Evolutionary conservation across 495 filamentous ascomycete genomes (phyloP), one percentile per base, ranked within the genome.

Genomic region (Bathelium albidoporum): DNA sequence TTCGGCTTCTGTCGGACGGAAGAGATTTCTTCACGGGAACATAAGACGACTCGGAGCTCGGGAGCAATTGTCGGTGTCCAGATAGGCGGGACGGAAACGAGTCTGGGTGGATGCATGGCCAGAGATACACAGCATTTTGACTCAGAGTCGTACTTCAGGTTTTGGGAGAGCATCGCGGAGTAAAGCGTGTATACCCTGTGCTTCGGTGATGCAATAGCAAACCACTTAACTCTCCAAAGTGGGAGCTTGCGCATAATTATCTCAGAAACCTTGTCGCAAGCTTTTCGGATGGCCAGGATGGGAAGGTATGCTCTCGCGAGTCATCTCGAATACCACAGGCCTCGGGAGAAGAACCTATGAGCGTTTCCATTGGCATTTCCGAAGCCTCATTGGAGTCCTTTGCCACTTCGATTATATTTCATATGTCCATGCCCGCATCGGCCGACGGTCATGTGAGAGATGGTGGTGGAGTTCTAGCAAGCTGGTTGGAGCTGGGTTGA

Each of bases 281-380:
- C 49, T 55, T 55, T 55, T 9, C 49, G 49, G 49, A 20, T 28
- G 24, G 49, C 49, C 49, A 20, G 20, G 29, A 55, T 26, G 49
- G 49, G 49, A 55, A 55, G 49, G 49, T 55, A 55, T 55, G 49
- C 9, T 26, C 29, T 55, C 29, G 43, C 49, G 49, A 55, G 49
- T 29, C 49, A 55, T 55, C 49, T 55, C 49, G 24, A 29, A 26
- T 9, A 10, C 4, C 49, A 2, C 9, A 28, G 20, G 49, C 5
- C 49, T 55, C 29, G 10, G 11, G 22, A 12, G 5, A 55, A 55
- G 22, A 26, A 55, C 49, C 49, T 55, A 55, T 55, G 22, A 20
- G 5, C 11, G 10, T 29, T 24, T 29, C 49, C 9, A 55, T 20
- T 10, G 4, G 26, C 49, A 16, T 55, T 1, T 20, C 1, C n/a